phyloP scores from a whole-genome alignment of 1,139 yeast genomes.

The Geotrichum europaeum region DNA sequence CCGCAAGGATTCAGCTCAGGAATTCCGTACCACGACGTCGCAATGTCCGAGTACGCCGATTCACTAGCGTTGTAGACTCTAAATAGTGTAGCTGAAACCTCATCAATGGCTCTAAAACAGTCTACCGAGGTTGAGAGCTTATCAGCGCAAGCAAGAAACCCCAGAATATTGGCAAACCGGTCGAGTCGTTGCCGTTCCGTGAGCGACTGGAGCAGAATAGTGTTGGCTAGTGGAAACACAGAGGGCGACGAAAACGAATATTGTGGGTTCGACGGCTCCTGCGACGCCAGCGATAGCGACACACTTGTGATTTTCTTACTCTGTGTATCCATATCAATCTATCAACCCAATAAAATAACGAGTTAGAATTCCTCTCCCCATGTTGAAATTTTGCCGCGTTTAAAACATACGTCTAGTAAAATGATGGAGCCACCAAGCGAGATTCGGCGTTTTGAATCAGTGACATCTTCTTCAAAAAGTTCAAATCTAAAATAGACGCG shows the following conservation, averaged over 20 bases:
- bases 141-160: constrained; percentile 32
- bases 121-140: constrained; percentile 31
- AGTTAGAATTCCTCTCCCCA: background rate
- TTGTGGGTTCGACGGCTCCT: constrained; percentile 23
- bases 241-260: constrained; percentile 28
- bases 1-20: constrained; percentile 30
- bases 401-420: constrained; percentile 31
- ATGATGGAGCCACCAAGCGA: constrained; percentile 36
- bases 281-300: constrained; percentile 30
- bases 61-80: constrained; percentile 19
- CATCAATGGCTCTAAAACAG: constrained; percentile 33
- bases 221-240: constrained; percentile 26
- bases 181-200: constrained; percentile 29
- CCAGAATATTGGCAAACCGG: constrained; percentile 29
- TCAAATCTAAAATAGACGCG: constrained; percentile 25
- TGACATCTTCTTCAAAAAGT: constrained; percentile 31
- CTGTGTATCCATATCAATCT: constrained; percentile 22
- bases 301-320: constrained; percentile 21
- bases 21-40: constrained; percentile 26
- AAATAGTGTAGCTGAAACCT: constrained; percentile 30
- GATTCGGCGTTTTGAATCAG: constrained; percentile 28
- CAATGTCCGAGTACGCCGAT: constrained; percentile 2
- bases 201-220: constrained; percentile 26
- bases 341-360: background rate
- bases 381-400: background rate